phyloP scores from a whole-genome alignment of 257 asterid genomes.

The Petrea volubilis region DNA sequence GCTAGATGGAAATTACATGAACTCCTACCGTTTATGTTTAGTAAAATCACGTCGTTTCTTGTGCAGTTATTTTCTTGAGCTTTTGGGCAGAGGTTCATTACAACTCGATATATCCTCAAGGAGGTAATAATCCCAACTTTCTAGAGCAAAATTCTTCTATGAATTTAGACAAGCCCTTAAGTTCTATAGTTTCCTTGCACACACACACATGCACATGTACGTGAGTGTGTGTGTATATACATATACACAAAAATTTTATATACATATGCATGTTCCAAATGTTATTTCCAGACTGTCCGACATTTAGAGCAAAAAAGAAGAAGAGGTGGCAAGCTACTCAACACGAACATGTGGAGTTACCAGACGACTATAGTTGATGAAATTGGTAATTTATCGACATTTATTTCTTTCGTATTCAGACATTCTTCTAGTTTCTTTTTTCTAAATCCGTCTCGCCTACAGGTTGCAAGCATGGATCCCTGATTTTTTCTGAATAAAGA shows the following conservation, averaged over 20 bases:
- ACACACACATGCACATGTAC: no score
- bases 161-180: no score
- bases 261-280: neutral
- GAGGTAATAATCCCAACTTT: constrained; percentile 59
- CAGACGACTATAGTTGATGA: constrained; percentile 49
- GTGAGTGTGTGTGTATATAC: no score
- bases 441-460: constrained; percentile 14
- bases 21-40: neutral
- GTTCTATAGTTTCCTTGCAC: no score
- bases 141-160: neutral
- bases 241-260: neutral
- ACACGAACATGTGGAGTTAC: constrained; percentile 57
- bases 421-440: neutral
- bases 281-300: constrained; percentile 53
- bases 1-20: neutral
- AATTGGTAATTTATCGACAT: constrained; percentile 23
- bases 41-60: neutral
- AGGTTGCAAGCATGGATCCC: constrained; percentile 21
- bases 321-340: constrained; percentile 56
- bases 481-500: constrained; percentile 36
- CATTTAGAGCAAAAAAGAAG: constrained; percentile 56
- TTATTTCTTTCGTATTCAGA: neutral
- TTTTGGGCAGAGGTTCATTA: constrained; percentile 99
- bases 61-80: constrained; percentile 90
- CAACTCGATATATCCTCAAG: constrained; percentile 92